Conservation (phyloP, 2,329 filamentous ascomycete genomes). For the Monascus ruber region DNA sequence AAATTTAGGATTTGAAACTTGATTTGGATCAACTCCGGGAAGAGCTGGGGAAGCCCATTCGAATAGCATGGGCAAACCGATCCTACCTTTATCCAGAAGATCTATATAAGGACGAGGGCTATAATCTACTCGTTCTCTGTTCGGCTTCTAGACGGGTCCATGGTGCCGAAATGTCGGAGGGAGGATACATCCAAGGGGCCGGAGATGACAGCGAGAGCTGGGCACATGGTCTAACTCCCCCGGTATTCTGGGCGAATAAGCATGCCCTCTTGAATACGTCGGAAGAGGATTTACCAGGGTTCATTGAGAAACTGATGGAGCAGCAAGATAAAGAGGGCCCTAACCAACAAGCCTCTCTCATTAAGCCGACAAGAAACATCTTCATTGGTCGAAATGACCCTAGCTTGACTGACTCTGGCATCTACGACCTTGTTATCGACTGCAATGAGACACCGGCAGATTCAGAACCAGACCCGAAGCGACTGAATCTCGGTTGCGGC, state of each 20-base stretch:
- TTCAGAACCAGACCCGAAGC: constrained; percentile 28
- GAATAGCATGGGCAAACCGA: constrained; percentile 69
- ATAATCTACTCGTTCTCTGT: constrained; percentile 67
- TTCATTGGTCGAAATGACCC: constrained; percentile 17
- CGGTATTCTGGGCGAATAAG: constrained; percentile 65
- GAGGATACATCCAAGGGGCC: constrained; percentile 83
- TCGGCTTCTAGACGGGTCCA: constrained; percentile 66
- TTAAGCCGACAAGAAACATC: constrained; percentile 29
- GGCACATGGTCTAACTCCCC: constrained; percentile 67
- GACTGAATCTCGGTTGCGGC: constrained; percentile 51
- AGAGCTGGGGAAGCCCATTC: constrained; percentile 58
- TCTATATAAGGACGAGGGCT: constrained; percentile 39
- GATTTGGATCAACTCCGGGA: constrained; percentile 44
- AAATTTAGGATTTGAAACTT: constrained; percentile 47
- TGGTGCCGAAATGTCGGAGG: constrained; percentile 57
- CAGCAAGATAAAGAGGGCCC: constrained; percentile 11
- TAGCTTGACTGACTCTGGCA: constrained; percentile 28
- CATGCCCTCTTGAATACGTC: constrained; percentile 48
- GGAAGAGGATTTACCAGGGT: constrained; percentile 51
- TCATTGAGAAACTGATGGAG: constrained; percentile 38
- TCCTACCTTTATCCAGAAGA: constrained; percentile 44
- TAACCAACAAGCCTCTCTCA: constrained; percentile 14
- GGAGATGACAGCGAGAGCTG: constrained; percentile 93
- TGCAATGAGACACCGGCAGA: constrained; percentile 20
- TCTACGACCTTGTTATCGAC: constrained; percentile 34